Percentiles rank a stretch among this genome's conserved stretches.
Evolutionary conservation across 2,329 filamentous ascomycete species (phyloP).

Genomic region (Sporothrix variecibatus): DNA sequence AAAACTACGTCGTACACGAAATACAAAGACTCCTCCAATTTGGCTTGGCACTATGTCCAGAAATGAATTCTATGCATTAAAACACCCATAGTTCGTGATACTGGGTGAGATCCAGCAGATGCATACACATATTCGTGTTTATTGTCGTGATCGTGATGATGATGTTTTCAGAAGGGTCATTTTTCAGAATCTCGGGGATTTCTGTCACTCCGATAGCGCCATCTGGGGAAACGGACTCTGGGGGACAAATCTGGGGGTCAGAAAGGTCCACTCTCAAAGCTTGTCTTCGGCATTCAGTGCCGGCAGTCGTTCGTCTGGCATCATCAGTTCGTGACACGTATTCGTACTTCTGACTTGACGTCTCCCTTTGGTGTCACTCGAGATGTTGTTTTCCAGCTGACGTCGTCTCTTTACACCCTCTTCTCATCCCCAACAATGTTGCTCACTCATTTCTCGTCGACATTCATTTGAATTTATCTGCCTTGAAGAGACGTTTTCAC

Average conservation of each 20-base stretch:
- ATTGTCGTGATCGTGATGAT: background rate
- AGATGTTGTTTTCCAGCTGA: background rate
- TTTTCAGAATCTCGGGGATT: no score
- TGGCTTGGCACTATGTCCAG: background rate
- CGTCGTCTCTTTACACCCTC: background rate
- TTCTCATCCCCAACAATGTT: background rate
- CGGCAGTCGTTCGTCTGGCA: background rate
- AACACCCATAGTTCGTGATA: background rate
- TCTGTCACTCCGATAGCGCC: no score
- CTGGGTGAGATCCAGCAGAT: background rate
- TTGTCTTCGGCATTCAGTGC: background rate
- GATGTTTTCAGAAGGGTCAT: no score
- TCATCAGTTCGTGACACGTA: background rate
- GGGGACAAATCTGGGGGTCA: no score
- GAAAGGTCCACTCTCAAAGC: background rate
- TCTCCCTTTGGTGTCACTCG: background rate
- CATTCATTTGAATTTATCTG: background rate
- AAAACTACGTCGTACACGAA: background rate
- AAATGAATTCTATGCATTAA: background rate
- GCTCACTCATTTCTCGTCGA: background rate
- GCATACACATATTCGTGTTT: background rate
- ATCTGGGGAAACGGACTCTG: no score
- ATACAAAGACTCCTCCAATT: background rate
- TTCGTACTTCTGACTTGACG: background rate
- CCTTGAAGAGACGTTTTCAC: background rate